Evolutionary conservation across 2,329 filamentous ascomycete species (phyloP), one percentile per base, ranked within the genome.

Genomic region (Tolypocladium pustulatum): DNA sequence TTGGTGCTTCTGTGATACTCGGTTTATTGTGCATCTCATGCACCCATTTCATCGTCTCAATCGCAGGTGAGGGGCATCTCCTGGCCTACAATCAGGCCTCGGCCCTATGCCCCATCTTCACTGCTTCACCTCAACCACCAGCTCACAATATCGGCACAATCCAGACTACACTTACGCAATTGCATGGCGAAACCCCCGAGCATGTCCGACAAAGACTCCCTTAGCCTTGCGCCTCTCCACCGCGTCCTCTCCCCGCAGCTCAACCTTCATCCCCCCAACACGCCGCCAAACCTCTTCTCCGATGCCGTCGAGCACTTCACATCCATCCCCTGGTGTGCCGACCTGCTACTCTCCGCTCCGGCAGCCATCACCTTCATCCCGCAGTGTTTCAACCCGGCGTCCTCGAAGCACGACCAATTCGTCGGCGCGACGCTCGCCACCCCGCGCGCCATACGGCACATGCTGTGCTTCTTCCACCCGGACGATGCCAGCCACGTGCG

Each of bases 271-370:
- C 69, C 72, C 7, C 58, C 67, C 13, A 60, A 66, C 43, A 65
- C 68, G 12, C 64, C 66, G 0, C 60, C 64, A 0, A 57, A 58
- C 43, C 65, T 72, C 22, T 71, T 68, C 60, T 49, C 64, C 34
- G 63, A 63, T 17, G 66, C 69, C 52, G 53, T 71, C 32, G 56
- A 62, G 38, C 66, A 72, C 65, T 74, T 76, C 65, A 61, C 60
- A 54, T 66, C 70, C 0, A 65, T 72, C 36, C 68, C 72, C 9
- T 75, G 74, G 73, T 73, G 70, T 52, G 65, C 68, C 38, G 56
- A 61, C 15, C 66, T 72, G 32, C 66, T 75, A 22, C 58, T 38
- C 17, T 60, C 60, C 1, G 61, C 59, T 13, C 36, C 32, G 12
- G 4, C 49, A 1, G 59, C 67, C 22, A 67, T 72, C n/a, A 61